Percentiles rank a stretch among this genome's conserved stretches.
Evolutionary conservation across 129 eudicot genomes (phyloP).

Genomic region (Saposhnikovia divaricata): DNA sequence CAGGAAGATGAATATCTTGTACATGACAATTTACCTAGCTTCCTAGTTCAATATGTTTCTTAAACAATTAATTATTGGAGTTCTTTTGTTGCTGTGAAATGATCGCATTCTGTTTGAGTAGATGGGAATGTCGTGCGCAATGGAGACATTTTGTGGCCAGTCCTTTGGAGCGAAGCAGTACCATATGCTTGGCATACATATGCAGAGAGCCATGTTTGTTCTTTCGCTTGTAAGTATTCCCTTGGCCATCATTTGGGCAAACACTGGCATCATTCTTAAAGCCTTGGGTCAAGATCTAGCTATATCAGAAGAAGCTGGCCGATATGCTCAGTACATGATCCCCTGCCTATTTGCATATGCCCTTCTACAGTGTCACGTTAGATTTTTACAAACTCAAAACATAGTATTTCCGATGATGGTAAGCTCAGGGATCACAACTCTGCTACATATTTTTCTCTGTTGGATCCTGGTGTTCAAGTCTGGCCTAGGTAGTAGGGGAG

Average conservation of each 20-base stretch:
- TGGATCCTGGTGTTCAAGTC: slow-evolving; percentile 59
- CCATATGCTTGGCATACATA: slow-evolving; percentile 58
- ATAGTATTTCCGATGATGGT: slow-evolving; percentile 64
- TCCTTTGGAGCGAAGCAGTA: slow-evolving; percentile 68
- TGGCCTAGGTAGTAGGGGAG: slow-evolving; percentile 67
- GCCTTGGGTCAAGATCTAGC: slow-evolving; percentile 61
- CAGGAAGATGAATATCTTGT: background rate
- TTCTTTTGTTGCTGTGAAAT: background rate
- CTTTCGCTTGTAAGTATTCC: slow-evolving; percentile 51
- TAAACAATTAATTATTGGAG: background rate
- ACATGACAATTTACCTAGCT: background rate
- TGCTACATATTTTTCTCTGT: slow-evolving; percentile 43
- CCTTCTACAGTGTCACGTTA: slow-evolving; percentile 55
- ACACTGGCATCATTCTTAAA: slow-evolving; percentile 46
- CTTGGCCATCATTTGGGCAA: slow-evolving; percentile 55
- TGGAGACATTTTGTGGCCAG: slow-evolving; percentile 77
- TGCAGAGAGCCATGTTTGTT: slow-evolving; percentile 67
- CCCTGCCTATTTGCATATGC: slow-evolving; percentile 58
- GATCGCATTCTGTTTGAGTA: slow-evolving; percentile 3
- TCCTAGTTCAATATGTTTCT: background rate
- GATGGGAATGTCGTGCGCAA: slow-evolving; percentile 93
- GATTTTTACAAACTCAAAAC: slow-evolving; percentile 64
- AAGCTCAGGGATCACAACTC: slow-evolving; percentile 48
- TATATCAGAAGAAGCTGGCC: slow-evolving; percentile 63
- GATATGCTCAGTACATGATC: slow-evolving; percentile 53